Evolutionary conservation across 768 basidiomycete genomes (phyloP).

Genomic region (Rhizopogon vulgaris): DNA sequence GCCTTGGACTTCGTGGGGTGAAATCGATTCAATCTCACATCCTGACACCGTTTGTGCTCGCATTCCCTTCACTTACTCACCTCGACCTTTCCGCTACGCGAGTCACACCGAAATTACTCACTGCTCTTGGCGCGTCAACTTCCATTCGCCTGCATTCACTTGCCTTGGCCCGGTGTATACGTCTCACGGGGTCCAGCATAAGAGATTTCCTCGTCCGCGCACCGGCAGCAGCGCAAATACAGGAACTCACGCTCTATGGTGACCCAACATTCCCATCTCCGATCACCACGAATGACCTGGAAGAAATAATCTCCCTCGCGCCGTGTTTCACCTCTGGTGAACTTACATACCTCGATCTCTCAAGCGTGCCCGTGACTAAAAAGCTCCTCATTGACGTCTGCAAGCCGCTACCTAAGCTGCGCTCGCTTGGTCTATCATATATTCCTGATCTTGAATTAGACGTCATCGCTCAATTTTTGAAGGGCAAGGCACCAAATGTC

Average conservation of each 20-base stretch:
- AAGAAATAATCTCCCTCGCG: slow-evolving; percentile 59
- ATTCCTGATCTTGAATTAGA: slow-evolving; percentile 66
- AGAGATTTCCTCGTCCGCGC: slow-evolving; percentile 66
- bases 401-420: slow-evolving; percentile 63
- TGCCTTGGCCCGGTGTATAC: slow-evolving; percentile 80
- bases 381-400: slow-evolving; percentile 44
- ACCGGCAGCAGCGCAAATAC: slow-evolving; percentile 52
- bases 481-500: slow-evolving; percentile 60
- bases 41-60: slow-evolving; percentile 67
- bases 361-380: slow-evolving; percentile 68
- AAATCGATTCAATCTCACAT: slow-evolving; percentile 68
- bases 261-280: slow-evolving; percentile 79
- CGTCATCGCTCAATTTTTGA: slow-evolving; percentile 63
- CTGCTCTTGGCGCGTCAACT: slow-evolving; percentile 54
- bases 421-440: slow-evolving; percentile 87
- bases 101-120: slow-evolving; percentile 67
- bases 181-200: slow-evolving; percentile 75
- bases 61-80: slow-evolving; percentile 83
- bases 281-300: slow-evolving; percentile 59
- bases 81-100: slow-evolving; percentile 92
- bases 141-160: slow-evolving; percentile 69
- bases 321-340: slow-evolving; percentile 75
- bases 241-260: slow-evolving; percentile 84
- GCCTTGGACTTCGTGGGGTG: slow-evolving; percentile 77
- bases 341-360: slow-evolving; percentile 86